Percentiles rank a stretch among this genome's conserved stretches.
Evolutionary conservation across 345 rosid genomes (phyloP).

Genomic region (Eucalyptus viminalis): DNA sequence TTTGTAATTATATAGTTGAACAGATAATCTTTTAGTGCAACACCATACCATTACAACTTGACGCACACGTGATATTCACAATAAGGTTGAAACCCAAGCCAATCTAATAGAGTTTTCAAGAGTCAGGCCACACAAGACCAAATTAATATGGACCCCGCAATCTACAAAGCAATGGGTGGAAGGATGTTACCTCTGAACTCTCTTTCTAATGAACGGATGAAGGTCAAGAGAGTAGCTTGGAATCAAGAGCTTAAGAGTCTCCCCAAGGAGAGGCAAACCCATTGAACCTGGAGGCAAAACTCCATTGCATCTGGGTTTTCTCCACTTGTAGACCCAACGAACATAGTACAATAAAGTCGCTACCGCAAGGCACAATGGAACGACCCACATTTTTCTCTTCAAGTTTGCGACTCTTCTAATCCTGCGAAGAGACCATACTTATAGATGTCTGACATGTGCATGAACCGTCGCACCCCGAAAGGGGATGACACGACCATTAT

Average conservation of each 20-base stretch:
- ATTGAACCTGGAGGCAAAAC: conserved; percentile 9
- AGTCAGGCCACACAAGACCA: neutral
- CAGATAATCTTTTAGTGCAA: neutral
- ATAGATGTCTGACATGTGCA: neutral
- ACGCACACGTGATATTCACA: neutral
- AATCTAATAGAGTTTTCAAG: too few species aligned
- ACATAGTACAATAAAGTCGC: neutral
- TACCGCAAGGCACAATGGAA: neutral
- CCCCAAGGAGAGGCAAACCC: conserved; percentile 11
- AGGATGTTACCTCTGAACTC: neutral
- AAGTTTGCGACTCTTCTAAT: neutral
- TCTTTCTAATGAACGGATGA: conserved; percentile 1
- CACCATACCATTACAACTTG: neutral
- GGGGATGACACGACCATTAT: too few species aligned
- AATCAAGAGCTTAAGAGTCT: neutral
- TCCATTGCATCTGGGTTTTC: neutral
- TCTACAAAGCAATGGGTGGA: neutral
- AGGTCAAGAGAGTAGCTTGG: conserved; percentile 2
- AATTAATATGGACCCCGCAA: neutral
- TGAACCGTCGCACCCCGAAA: neutral
- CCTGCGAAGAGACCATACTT: neutral
- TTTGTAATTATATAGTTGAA: neutral
- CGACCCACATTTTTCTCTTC: neutral
- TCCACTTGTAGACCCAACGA: neutral
- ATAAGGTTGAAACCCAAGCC: neutral